phyloP scores from a whole-genome alignment of 805 yeast species.

The Barnettozyma californica region DNA sequence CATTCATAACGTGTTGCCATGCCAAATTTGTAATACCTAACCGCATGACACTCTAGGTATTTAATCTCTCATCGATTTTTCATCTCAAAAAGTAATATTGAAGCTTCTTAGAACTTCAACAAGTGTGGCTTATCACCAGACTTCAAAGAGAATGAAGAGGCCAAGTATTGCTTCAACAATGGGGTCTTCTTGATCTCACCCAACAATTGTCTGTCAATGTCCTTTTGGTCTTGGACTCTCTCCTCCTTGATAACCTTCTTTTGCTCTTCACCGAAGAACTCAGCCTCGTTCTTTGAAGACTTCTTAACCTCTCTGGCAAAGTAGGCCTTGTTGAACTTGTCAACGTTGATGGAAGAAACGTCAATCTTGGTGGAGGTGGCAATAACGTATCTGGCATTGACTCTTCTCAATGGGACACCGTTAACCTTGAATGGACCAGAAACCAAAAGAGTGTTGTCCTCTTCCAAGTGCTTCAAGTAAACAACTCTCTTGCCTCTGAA shows the following conservation, averaged over 20 bases:
- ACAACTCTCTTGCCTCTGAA: conserved; percentile 99
- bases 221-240: conserved; percentile 95
- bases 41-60: conserved; percentile 1
- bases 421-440: conserved; percentile 99
- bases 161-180: conserved; percentile 92
- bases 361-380: conserved; percentile 94
- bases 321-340: conserved; percentile 91
- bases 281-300: conserved; percentile 82
- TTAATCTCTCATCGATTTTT: background rate
- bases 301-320: conserved; percentile 82
- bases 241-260: conserved; percentile 88
- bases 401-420: conserved; percentile 99
- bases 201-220: conserved; percentile 87
- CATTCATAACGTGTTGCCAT: conserved; percentile 1
- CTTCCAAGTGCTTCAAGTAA: conserved; percentile 88
- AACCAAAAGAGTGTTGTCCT: conserved; percentile 92
- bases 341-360: conserved; percentile 73
- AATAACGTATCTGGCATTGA: conserved; percentile 96
- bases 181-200: conserved; percentile 96
- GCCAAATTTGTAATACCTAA: background rate
- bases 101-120: conserved; percentile 76
- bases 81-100: background rate
- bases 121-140: conserved; percentile 98
- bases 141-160: conserved; percentile 93
- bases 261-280: conserved; percentile 72